A percentile compares a stretch with the other conserved stretches of the same genome.
Conservation (phyloP, 2,329 filamentous ascomycete species). For the Alternaria arborescens region DNA sequence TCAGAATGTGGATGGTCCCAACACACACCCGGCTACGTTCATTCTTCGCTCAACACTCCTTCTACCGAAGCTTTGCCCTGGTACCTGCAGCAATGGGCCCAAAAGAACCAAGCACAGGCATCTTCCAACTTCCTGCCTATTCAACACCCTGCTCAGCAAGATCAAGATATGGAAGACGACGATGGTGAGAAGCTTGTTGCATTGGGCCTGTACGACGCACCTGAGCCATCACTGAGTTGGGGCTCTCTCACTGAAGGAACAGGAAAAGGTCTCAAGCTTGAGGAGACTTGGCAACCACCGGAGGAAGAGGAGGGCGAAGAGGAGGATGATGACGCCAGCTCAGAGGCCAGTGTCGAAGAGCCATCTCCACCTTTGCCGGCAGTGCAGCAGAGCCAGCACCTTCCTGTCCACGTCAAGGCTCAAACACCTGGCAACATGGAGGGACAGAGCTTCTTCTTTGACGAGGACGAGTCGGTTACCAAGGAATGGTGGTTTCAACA, state of each 20-base stretch:
- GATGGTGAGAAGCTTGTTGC: conserved; percentile 79
- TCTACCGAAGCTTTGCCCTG: conserved; percentile 44
- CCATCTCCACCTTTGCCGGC: conserved; percentile 40
- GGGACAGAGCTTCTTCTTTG: conserved; percentile 54
- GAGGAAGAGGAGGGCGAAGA: conserved; percentile 52
- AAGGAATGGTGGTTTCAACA: conserved; percentile 55
- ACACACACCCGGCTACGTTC: conserved; percentile 32
- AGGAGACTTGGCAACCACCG: conserved; percentile 80
- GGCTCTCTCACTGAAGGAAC: conserved; percentile 58
- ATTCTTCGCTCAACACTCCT: conserved; percentile 45
- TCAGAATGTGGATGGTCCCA: conserved; percentile 42
- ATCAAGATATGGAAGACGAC: conserved; percentile 63
- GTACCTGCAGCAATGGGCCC: conserved; percentile 50
- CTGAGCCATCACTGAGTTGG: conserved; percentile 67
- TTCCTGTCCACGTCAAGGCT: conserved; percentile 40
- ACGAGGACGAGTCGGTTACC: conserved; percentile 48
- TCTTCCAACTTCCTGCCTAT: conserved; percentile 60
- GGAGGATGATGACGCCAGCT: conserved; percentile 53
- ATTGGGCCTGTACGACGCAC: conserved; percentile 81
- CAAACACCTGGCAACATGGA: conserved; percentile 46
- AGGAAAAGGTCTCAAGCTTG: conserved; percentile 80
- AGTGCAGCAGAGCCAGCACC: conserved; percentile 27
- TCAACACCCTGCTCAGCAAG: conserved; percentile 57
- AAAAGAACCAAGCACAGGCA: conserved; percentile 42
- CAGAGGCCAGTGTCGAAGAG: conserved; percentile 56